Evolutionary conservation across 306 rosid genomes (phyloP).

Genomic region (Vigna mungo): DNA sequence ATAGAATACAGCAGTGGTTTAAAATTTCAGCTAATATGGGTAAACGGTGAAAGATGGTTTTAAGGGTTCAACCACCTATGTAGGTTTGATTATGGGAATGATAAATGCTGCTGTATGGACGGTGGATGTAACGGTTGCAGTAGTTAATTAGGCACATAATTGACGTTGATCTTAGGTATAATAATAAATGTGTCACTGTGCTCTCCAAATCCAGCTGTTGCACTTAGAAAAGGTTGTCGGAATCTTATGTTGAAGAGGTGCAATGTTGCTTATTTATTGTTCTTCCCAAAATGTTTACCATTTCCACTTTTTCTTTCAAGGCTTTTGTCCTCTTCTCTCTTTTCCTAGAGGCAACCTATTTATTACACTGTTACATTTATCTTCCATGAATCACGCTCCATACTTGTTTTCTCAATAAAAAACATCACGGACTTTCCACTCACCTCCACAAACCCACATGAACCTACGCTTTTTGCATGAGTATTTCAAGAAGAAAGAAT

Average conservation of each 20-base stretch:
- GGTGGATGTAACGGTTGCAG: slow-evolving; percentile 33
- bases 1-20: background rate
- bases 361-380: background rate
- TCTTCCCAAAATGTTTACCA: background rate
- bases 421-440: background rate
- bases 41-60: background rate
- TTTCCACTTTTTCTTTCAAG: slow-evolving; percentile 17
- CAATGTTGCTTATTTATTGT: slow-evolving; percentile 19
- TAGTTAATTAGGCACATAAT: slow-evolving; percentile 34
- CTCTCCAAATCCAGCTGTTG: slow-evolving; percentile 46
- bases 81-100: background rate
- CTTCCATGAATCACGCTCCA: slow-evolving; percentile 16
- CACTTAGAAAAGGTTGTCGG: slow-evolving; percentile 39
- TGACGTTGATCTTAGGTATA: slow-evolving; percentile 10
- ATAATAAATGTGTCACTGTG: background rate
- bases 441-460: too few relatives aligned
- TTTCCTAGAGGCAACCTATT: slow-evolving; percentile 27
- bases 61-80: background rate
- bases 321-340: slow-evolving; percentile 36
- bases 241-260: slow-evolving; percentile 16
- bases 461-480: too few relatives aligned
- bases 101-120: slow-evolving; percentile 18
- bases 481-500: too few relatives aligned
- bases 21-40: background rate
- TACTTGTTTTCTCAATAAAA: slow-evolving; percentile 17